A percentile compares a stretch with the other conserved stretches of the same genome.
Conservation (phyloP, 129 eudicot genomes). For the Arctium minus region DNA sequence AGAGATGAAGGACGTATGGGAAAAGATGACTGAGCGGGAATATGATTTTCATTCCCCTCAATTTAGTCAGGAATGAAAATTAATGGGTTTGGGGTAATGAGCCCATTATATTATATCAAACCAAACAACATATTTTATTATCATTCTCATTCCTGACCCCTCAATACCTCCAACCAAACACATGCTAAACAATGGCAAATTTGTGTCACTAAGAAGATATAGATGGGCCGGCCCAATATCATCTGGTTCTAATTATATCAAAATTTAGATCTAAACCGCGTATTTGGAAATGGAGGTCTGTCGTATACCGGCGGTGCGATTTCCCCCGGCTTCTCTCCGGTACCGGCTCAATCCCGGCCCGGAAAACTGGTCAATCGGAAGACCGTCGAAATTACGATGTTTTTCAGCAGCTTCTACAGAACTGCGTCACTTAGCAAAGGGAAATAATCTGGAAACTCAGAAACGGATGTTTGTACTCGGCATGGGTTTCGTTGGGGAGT, state of each 20-base stretch:
- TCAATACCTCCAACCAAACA: no score
- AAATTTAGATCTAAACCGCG: neutral
- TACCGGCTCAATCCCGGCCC: neutral
- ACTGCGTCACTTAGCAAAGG: neutral
- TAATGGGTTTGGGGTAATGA: no score
- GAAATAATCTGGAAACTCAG: neutral
- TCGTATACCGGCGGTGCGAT: slow-evolving; percentile 1
- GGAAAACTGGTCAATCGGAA: slow-evolving; percentile 6
- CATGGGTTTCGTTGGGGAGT: slow-evolving; percentile 84
- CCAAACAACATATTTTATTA: no score
- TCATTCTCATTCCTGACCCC: no score
- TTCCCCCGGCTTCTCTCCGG: slow-evolving; percentile 1
- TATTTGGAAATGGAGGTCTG: slow-evolving; percentile 11
- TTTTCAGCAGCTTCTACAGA: slow-evolving; percentile 11
- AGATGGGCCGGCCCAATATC: slow-evolving; percentile 5
- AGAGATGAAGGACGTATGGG: no score
- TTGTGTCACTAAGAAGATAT: neutral
- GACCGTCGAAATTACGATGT: neutral
- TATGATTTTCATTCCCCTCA: no score
- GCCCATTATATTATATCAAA: no score
- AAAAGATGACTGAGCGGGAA: no score
- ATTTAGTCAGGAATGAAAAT: no score
- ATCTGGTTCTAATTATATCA: neutral
- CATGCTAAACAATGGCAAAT: neutral
- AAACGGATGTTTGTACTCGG: slow-evolving; percentile 82